These are phyloP conservation scores for Pisolithus thermaeus DNA, from an alignment of 1,284 basidiomycete species.

Conservation along the genomic window DNA sequence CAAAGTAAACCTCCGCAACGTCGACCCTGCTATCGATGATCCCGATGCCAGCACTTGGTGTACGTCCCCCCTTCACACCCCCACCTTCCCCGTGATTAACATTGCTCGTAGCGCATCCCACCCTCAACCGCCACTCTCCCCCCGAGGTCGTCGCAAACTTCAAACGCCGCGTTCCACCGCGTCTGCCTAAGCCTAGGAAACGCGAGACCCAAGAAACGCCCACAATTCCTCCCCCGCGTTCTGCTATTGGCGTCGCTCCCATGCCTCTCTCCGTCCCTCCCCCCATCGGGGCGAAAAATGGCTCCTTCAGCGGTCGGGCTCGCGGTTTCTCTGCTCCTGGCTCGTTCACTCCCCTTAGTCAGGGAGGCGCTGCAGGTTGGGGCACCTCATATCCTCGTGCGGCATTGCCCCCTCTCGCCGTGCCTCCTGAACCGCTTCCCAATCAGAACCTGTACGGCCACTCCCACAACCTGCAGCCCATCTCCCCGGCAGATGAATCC, in stretches of 20 bases:
- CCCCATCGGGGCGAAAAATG: slow-evolving; percentile 32
- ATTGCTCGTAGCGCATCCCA: slow-evolving; percentile 66
- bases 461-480: slow-evolving; percentile 26
- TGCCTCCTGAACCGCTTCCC: slow-evolving; percentile 64
- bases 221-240: slow-evolving; percentile 63
- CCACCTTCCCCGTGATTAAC: slow-evolving; percentile 10
- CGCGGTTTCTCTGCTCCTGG: slow-evolving; percentile 79
- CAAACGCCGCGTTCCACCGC: slow-evolving; percentile 89
- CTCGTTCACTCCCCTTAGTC: slow-evolving; percentile 62
- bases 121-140: slow-evolving; percentile 80
- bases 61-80: slow-evolving; percentile 39
- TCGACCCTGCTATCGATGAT: slow-evolving; percentile 87
- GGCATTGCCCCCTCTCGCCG: slow-evolving; percentile 73
- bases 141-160: slow-evolving; percentile 84
- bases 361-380: slow-evolving; percentile 52
- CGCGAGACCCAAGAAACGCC: slow-evolving; percentile 61
- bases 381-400: slow-evolving; percentile 52
- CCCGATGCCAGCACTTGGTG: slow-evolving; percentile 93
- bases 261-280: slow-evolving; percentile 56
- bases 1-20: slow-evolving; percentile 86
- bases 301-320: slow-evolving; percentile 47
- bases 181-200: slow-evolving; percentile 76
- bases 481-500: slow-evolving; percentile 62
- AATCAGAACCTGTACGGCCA: slow-evolving; percentile 54
- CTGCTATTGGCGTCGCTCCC: slow-evolving; percentile 59